Base-by-base conservation (phyloP, 495 filamentous ascomycete genomes). In the Aspergillus cavernicola region DNA sequence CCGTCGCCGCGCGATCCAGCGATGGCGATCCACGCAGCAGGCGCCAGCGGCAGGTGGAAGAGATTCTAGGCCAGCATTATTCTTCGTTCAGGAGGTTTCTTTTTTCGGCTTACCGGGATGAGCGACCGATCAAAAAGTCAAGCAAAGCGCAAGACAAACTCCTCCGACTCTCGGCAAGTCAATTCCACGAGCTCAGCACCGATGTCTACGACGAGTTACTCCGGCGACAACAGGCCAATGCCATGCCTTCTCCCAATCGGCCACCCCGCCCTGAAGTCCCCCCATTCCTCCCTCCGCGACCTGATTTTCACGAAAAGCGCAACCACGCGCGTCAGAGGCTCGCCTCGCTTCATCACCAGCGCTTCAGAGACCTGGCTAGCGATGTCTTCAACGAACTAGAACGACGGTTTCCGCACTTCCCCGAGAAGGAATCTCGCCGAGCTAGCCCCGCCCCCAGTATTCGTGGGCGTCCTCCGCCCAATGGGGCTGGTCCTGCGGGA, bases 181-280 rank as follows among this genome's bases (percentile, higher is more conserved):
- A 98, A 65, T 98, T 98, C 66, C 88, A 95, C 65, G 93, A 98
- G 72, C 77, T 98, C 18, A 96, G 90, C 64, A 97, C 92, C 18
- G 93, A 98, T 67, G 93, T 98, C 28, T 97, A 90, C 69, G 93
- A 98, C 68, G 93, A 98, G 69, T 75, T 97, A 37, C 80, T 93
- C 55, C 88, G 93, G 31, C 83, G 93, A 52, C 89, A 96, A 66
- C 79, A 83, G 60, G 76, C 82, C 29, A 59, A 83, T 59, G 76
- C 82, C 29, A 59, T 75, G 74, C 75, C 78, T 22, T 75, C 78
- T 20, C 81, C 80, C 49, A 75, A 76, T 24, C 65, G 68, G 2
- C 76, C 72, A 7, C 82, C 77, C 33, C 80, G 82, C 23, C 63
- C 62, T 15, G 76, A 79, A 54, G 67, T 81, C 4, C 89, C 89